Conservation (phyloP, 306 rosid species). For the Chamaecrista fasciculata region DNA sequence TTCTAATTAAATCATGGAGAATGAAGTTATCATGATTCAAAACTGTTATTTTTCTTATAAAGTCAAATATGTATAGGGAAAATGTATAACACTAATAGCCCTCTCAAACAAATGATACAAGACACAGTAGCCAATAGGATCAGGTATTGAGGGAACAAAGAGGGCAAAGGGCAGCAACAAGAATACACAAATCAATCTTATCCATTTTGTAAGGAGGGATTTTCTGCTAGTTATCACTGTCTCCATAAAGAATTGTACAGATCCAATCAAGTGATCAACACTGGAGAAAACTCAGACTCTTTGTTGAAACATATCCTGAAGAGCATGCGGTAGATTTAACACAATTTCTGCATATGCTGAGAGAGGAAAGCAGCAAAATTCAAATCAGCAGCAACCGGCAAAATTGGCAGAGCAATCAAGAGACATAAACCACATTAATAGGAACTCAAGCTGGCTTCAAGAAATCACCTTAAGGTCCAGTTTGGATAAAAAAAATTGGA, state of each 20-base stretch:
- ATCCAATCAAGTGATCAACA: constrained; percentile 28
- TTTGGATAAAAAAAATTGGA: no score
- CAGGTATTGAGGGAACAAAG: constrained; percentile 18
- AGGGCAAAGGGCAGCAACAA: not conserved
- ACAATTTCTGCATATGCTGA: constrained; percentile 95
- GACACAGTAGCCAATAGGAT: no score
- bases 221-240: constrained; percentile 29
- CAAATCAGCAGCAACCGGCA: not conserved
- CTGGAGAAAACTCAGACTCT: constrained; percentile 27
- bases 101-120: constrained; percentile 27
- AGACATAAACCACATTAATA: constrained; percentile 5
- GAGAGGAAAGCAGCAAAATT: constrained; percentile 17
- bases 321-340: constrained; percentile 71
- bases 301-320: constrained; percentile 54
- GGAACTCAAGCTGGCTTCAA: not conserved
- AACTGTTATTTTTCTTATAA: not conserved
- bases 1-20: not conserved
- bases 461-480: constrained; percentile 16
- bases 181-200: constrained; percentile 23
- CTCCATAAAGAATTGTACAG: constrained; percentile 48
- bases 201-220: not conserved
- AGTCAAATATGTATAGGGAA: not conserved
- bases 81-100: not conserved
- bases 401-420: not conserved
- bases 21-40: not conserved